phyloP scores from a whole-genome alignment of 495 filamentous ascomycete species.

The Schizothecium vesticola region DNA sequence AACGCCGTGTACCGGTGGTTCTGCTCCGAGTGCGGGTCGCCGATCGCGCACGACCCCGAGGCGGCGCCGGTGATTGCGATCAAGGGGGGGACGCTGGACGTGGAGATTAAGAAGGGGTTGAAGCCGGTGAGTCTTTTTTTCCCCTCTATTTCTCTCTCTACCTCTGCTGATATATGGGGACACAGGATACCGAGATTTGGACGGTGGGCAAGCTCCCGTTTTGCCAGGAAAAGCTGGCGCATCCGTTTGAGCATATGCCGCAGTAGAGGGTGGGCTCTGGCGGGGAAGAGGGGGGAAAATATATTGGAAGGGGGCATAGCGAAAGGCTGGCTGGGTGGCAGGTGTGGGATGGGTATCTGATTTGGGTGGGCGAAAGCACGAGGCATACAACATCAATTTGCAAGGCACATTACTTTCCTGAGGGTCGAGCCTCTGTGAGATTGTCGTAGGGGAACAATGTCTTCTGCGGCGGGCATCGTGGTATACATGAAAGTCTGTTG shows the following conservation, averaged over 20 bases:
- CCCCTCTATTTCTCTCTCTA: too few relatives aligned
- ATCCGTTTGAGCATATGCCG: constrained; percentile 59
- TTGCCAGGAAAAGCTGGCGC: constrained; percentile 57
- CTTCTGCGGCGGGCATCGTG: neutral
- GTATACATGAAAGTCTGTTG: neutral
- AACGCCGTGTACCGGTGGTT: constrained; percentile 59
- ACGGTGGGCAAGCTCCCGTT: constrained; percentile 62
- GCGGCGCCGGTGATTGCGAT: constrained; percentile 62
- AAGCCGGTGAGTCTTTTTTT: constrained; percentile 60
- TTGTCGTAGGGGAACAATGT: neutral
- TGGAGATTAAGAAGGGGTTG: constrained; percentile 59
- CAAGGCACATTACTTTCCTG: neutral
- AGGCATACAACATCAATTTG: neutral
- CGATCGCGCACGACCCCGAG: constrained; percentile 65
- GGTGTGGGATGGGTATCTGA: too few relatives aligned
- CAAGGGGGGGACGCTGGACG: constrained; percentile 59
- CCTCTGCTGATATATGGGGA: neutral
- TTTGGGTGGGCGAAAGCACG: too few relatives aligned
- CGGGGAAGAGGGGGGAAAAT: neutral
- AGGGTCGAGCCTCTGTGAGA: neutral
- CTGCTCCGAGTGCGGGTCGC: constrained; percentile 64
- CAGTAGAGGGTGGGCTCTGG: constrained; percentile 31
- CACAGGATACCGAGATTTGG: constrained; percentile 64
- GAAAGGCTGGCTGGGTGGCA: too few relatives aligned
- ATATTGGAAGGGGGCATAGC: neutral